Evolutionary conservation across 2,329 filamentous ascomycete genomes (phyloP).

Genomic region (Sporothrix phasma): DNA sequence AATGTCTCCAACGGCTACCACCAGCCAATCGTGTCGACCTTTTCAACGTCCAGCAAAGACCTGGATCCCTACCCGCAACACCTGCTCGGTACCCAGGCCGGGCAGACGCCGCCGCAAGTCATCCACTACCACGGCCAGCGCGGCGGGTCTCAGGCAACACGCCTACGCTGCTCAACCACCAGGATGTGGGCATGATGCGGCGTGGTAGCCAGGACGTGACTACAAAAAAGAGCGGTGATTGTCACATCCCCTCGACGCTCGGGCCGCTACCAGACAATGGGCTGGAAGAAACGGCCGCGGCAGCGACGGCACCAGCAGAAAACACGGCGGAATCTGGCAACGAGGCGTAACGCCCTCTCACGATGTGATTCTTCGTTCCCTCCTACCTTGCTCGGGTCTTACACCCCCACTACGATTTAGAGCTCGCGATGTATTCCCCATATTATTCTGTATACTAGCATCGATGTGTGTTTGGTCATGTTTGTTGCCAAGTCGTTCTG

Average conservation of each 20-base stretch:
- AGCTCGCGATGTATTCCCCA: background rate
- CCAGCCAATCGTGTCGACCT: slow-evolving; percentile 57
- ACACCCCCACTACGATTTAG: background rate
- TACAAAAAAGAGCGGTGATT: slow-evolving; percentile 31
- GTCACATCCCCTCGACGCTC: slow-evolving; percentile 28
- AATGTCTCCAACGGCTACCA: slow-evolving; percentile 52
- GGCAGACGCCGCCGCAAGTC: slow-evolving; percentile 54
- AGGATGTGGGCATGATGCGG: slow-evolving; percentile 37
- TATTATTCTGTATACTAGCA: slow-evolving; percentile 5
- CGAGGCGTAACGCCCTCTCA: background rate
- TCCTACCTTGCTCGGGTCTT: background rate
- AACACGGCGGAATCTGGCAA: background rate
- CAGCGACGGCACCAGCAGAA: background rate
- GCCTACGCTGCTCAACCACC: slow-evolving; percentile 45
- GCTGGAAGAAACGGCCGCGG: slow-evolving; percentile 22
- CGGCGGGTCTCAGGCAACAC: slow-evolving; percentile 59
- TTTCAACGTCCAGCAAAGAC: slow-evolving; percentile 61
- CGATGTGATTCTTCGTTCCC: no score
- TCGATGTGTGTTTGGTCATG: background rate
- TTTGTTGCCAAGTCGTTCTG: background rate
- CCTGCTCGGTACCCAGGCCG: slow-evolving; percentile 50
- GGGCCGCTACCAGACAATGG: slow-evolving; percentile 33
- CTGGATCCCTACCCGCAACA: slow-evolving; percentile 59
- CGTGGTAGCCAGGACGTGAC: slow-evolving; percentile 39
- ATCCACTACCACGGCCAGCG: slow-evolving; percentile 58